phyloP scores from a whole-genome alignment of 2,329 filamentous ascomycete genomes.

The Neoscytalidium dimidiatum region DNA sequence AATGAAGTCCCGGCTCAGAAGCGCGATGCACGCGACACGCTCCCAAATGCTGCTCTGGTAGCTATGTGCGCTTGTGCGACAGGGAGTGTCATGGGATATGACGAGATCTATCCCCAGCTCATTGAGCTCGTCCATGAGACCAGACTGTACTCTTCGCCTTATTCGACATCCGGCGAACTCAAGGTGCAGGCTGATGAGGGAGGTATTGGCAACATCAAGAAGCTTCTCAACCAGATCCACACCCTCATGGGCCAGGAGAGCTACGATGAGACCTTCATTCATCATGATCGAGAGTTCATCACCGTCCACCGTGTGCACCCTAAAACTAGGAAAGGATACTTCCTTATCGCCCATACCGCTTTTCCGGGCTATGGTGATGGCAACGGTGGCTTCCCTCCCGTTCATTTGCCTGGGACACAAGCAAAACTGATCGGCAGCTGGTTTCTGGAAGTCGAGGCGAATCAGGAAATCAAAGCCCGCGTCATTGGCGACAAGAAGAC shows the following conservation, averaged over 20 bases:
- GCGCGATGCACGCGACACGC: conserved; percentile 86
- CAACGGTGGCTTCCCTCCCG: conserved; percentile 76
- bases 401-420: conserved; percentile 79
- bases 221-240: conserved; percentile 91
- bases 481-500: conserved; percentile 69
- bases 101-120: conserved; percentile 90
- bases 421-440: conserved; percentile 86
- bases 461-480: conserved; percentile 65
- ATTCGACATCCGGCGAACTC: conserved; percentile 61
- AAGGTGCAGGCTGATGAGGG: conserved; percentile 70
- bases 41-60: conserved; percentile 91
- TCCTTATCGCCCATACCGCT: conserved; percentile 93
- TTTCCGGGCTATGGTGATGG: conserved; percentile 88
- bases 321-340: conserved; percentile 87
- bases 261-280: conserved; percentile 93
- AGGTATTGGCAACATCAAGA: conserved; percentile 89
- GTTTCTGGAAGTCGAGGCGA: conserved; percentile 86
- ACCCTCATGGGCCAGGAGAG: conserved; percentile 92
- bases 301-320: conserved; percentile 96
- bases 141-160: conserved; percentile 76
- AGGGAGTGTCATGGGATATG: conserved; percentile 96
- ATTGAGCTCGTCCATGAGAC: conserved; percentile 93
- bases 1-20: conserved; percentile 97
- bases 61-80: conserved; percentile 94
- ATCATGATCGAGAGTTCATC: conserved; percentile 94